A percentile compares a stretch with the other conserved stretches of the same genome.
phyloP scores from a whole-genome alignment of 1,139 yeast genomes.

The Yamadazyma siamensis region DNA sequence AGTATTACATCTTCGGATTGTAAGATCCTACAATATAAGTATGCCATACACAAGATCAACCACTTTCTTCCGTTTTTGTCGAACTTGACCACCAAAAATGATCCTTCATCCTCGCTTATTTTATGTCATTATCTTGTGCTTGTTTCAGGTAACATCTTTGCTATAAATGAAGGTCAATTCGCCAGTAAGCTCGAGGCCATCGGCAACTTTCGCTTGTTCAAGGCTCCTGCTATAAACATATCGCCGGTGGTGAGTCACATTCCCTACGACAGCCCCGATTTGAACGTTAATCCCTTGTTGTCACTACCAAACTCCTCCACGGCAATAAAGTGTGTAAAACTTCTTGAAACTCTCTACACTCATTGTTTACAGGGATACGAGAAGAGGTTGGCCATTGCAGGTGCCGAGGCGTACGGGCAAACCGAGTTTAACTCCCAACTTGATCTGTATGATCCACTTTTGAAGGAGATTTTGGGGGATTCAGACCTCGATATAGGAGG shows the following conservation, averaged over 20 bases:
- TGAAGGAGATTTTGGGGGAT: conserved; percentile 1
- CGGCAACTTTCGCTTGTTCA: conserved; percentile 38
- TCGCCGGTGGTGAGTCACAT: conserved; percentile 38
- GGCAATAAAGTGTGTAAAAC: conserved; percentile 32
- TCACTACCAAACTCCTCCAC: conserved; percentile 28
- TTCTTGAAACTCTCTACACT: conserved; percentile 32
- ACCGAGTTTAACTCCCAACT: conserved; percentile 3
- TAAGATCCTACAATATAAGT: conserved; percentile 39
- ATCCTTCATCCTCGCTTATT: conserved; percentile 4
- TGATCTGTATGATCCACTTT: not conserved
- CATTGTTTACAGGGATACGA: conserved; percentile 48
- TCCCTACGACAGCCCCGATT: conserved; percentile 39
- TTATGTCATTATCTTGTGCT: conserved; percentile 37
- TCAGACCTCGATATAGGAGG: conserved; percentile 15
- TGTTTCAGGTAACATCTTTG: conserved; percentile 43
- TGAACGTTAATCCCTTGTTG: conserved; percentile 24
- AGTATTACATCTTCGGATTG: conserved; percentile 20
- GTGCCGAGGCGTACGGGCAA: conserved; percentile 21
- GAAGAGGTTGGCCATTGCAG: conserved; percentile 42
- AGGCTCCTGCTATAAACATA: conserved; percentile 25
- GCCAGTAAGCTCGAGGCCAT: conserved; percentile 41
- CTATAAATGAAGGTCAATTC: conserved; percentile 47
- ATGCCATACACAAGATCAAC: conserved; percentile 34
- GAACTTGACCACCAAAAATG: not conserved
- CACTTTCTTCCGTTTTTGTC: conserved; percentile 18